phyloP scores from a whole-genome alignment of 805 yeast genomes.

The Ogataea allantospora region DNA sequence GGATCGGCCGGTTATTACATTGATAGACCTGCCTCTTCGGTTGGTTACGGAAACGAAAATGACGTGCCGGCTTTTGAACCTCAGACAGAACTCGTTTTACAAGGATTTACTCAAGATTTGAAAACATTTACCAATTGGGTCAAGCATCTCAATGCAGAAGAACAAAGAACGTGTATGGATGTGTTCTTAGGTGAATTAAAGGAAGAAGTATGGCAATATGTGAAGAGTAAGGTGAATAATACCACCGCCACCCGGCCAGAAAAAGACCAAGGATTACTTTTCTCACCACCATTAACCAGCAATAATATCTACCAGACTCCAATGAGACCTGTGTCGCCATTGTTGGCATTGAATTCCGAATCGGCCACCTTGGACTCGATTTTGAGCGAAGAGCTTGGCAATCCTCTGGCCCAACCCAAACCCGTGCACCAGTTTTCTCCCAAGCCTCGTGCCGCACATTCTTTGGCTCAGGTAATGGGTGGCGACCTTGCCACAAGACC shows the following conservation, averaged over 20 bases:
- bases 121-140: conserved; percentile 47
- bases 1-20: conserved; percentile 13
- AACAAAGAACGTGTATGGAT: conserved; percentile 46
- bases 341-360: conserved; percentile 33
- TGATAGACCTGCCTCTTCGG: conserved; percentile 18
- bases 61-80: conserved; percentile 36
- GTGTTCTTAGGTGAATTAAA: conserved; percentile 45
- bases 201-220: conserved; percentile 43
- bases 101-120: conserved; percentile 43
- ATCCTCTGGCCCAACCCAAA: conserved; percentile 13
- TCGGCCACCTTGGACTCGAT: conserved; percentile 40
- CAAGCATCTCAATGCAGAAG: conserved; percentile 44
- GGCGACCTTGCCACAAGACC: too few relatives aligned
- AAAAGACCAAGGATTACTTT: conserved; percentile 16
- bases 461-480: conserved; percentile 4
- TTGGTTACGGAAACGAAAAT: conserved; percentile 20
- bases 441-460: conserved; percentile 16
- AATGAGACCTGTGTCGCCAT: conserved; percentile 33
- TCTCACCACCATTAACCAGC: conserved; percentile 27
- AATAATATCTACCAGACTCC: conserved; percentile 25
- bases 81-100: conserved; percentile 27
- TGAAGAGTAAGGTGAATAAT: conserved; percentile 41
- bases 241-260: conserved; percentile 16
- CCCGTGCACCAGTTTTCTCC: conserved; percentile 15
- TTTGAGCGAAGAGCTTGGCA: conserved; percentile 27